phyloP scores from a whole-genome alignment of 176 grass and related monocot genomes.

The Phoenix roebelenii region DNA sequence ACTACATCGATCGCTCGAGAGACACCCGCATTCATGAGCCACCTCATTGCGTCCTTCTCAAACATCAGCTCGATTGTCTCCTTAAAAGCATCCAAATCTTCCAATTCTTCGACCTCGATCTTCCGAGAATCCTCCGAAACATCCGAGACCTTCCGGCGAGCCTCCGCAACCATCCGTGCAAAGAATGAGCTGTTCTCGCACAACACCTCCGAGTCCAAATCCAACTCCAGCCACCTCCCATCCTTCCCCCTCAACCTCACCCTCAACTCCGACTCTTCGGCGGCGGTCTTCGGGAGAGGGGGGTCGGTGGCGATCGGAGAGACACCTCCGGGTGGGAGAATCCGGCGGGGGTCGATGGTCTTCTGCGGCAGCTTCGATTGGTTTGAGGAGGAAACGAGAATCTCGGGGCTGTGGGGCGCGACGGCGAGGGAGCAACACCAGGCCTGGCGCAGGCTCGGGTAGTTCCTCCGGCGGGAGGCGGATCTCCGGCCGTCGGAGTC shows the following conservation, averaged over 20 bases:
- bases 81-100: slow-evolving; percentile 55
- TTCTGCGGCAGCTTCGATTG: neutral
- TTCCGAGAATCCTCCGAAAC: slow-evolving; percentile 18
- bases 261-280: slow-evolving; percentile 12
- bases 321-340: slow-evolving; percentile 53
- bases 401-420: slow-evolving; percentile 30
- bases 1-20: slow-evolving; percentile 49
- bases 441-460: slow-evolving; percentile 22
- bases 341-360: slow-evolving; percentile 42
- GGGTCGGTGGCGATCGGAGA: slow-evolving; percentile 56
- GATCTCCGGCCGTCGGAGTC: slow-evolving; percentile 16
- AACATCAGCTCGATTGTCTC: slow-evolving; percentile 74
- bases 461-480: slow-evolving; percentile 3
- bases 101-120: slow-evolving; percentile 37
- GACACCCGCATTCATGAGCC: slow-evolving; percentile 47
- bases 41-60: slow-evolving; percentile 35
- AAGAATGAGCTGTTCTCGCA: slow-evolving; percentile 50
- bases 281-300: slow-evolving; percentile 28
- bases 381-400: slow-evolving; percentile 28
- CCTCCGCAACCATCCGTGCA: slow-evolving; percentile 25
- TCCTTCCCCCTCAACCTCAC: slow-evolving; percentile 43
- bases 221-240: slow-evolving; percentile 41
- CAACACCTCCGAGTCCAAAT: slow-evolving; percentile 39
- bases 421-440: slow-evolving; percentile 78
- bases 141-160: neutral